These are phyloP conservation scores for Penicillium sp. DNA, from an alignment of 2,329 filamentous ascomycete genomes.

Conservation along the genomic window DNA sequence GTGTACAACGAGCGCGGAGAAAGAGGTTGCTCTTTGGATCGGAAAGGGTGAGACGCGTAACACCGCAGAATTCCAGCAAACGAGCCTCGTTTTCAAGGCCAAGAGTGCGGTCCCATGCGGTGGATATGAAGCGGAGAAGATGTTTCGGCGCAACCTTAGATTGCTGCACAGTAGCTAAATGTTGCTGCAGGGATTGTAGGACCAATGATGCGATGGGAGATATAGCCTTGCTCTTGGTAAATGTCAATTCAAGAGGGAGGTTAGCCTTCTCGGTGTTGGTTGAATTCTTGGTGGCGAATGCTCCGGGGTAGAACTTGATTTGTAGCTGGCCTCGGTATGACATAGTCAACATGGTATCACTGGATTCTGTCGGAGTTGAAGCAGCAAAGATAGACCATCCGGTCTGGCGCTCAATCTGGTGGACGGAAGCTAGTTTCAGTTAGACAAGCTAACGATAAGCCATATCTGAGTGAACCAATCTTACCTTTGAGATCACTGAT, in stretches of 20 bases:
- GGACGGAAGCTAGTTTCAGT: constrained; percentile 36
- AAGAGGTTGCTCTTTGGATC: constrained; percentile 27
- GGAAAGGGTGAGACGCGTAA: constrained; percentile 39
- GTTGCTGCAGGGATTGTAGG: constrained; percentile 41
- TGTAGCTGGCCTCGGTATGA: constrained; percentile 43
- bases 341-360: constrained; percentile 41
- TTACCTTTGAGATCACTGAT: constrained; percentile 76
- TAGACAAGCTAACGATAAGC: neutral
- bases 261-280: constrained; percentile 23
- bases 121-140: constrained; percentile 42
- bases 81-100: constrained; percentile 45
- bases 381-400: constrained; percentile 48
- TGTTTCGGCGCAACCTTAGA: constrained; percentile 36
- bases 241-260: constrained; percentile 35
- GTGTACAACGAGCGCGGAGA: constrained; percentile 40
- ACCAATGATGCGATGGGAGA: constrained; percentile 43
- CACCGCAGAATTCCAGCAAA: constrained; percentile 45
- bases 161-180: constrained; percentile 38
- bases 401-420: constrained; percentile 40
- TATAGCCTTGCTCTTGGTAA: constrained; percentile 23
- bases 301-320: constrained; percentile 43
- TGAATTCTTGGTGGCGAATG: constrained; percentile 30
- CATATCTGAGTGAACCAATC: constrained; percentile 13
- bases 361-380: constrained; percentile 25
- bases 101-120: constrained; percentile 43